Evolutionary conservation across 2,329 filamentous ascomycete species (phyloP).

Genomic region (Cladophialophora exuberans): DNA sequence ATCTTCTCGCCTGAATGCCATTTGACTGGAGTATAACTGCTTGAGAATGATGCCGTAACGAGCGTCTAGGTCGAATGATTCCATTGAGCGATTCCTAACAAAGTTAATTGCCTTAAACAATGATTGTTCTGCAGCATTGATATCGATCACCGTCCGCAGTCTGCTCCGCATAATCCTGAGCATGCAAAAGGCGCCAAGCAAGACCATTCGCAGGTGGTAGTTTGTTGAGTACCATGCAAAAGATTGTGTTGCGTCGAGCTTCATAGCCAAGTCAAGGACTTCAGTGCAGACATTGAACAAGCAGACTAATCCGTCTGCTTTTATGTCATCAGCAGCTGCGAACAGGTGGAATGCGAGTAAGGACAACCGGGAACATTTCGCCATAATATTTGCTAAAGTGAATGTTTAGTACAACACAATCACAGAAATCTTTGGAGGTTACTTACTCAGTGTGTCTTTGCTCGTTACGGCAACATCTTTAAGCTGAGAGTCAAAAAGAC

Average conservation of each 20-base stretch:
- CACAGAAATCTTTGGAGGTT: background rate
- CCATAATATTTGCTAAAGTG: slow-evolving; percentile 10
- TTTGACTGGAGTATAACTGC: slow-evolving; percentile 15
- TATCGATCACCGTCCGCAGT: slow-evolving; percentile 2
- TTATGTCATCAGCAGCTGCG: background rate
- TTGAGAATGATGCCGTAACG: slow-evolving; percentile 13
- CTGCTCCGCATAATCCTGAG: slow-evolving; percentile 8
- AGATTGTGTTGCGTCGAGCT: slow-evolving; percentile 4
- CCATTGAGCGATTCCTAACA: background rate
- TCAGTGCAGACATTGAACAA: slow-evolving; percentile 8
- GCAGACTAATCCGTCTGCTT: slow-evolving; percentile 2
- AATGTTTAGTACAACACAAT: slow-evolving; percentile 8
- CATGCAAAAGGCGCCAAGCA: slow-evolving; percentile 2
- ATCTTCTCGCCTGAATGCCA: slow-evolving; percentile 4
- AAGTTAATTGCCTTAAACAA: slow-evolving; percentile 16
- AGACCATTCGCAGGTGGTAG: background rate
- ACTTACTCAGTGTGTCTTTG: slow-evolving; percentile 7
- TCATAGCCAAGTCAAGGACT: slow-evolving; percentile 13
- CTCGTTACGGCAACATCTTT: slow-evolving; percentile 1
- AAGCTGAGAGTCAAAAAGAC: slow-evolving; percentile 17
- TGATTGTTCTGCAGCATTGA: slow-evolving; percentile 2
- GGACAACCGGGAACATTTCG: slow-evolving; percentile 11
- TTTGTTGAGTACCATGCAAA: slow-evolving; percentile 9
- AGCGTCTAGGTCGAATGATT: slow-evolving; percentile 8
- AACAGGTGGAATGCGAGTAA: slow-evolving; percentile 19